Conservation (phyloP, 2,329 filamentous ascomycete species). For the Zymoseptoria passerinii region DNA sequence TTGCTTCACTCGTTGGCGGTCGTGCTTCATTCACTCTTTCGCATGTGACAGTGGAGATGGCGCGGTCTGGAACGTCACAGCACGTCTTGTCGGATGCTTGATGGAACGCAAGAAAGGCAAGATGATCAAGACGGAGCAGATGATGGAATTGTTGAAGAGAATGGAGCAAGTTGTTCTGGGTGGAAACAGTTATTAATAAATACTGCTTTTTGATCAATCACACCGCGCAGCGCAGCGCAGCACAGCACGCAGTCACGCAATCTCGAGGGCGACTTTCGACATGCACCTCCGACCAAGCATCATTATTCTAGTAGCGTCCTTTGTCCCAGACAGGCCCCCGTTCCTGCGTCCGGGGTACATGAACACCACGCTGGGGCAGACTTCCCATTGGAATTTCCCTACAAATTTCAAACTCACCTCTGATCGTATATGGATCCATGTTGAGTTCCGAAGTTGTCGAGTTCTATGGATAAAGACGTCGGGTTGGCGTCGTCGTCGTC, state of each 20-base stretch:
- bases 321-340: background rate
- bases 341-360: background rate
- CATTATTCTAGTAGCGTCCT: no score
- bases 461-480: constrained; percentile 1
- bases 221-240: background rate
- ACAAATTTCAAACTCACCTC: constrained; percentile 16
- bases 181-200: background rate
- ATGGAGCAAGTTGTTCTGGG: background rate
- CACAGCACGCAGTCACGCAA: background rate
- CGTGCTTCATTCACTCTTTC: background rate
- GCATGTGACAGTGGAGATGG: background rate
- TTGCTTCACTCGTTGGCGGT: background rate
- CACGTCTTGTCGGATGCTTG: background rate
- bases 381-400: background rate
- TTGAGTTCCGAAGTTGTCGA: constrained; percentile 14
- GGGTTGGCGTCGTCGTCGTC: background rate
- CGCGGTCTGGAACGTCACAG: background rate
- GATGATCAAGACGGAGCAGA: background rate
- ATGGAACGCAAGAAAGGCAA: background rate
- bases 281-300: background rate
- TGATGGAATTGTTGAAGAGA: background rate
- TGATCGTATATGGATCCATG: background rate
- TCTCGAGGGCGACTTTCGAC: background rate
- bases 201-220: no score
- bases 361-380: background rate